Percentiles rank a stretch among this genome's conserved stretches.
Conservation (phyloP, 306 rosid species). For the Acacia confusa region DNA sequence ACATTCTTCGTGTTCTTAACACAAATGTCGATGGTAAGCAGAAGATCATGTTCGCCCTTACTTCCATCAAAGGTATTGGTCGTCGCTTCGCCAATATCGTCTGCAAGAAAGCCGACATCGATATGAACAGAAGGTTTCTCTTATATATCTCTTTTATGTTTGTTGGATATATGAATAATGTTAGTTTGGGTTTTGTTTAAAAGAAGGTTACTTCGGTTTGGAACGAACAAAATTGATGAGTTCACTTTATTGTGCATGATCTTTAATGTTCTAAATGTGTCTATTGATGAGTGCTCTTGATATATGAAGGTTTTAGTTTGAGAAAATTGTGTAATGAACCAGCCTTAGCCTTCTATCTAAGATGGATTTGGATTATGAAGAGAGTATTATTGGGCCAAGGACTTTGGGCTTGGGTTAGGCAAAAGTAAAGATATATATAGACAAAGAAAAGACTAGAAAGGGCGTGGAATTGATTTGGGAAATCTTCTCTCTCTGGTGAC, state of each 20-base stretch:
- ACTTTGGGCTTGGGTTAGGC: no score
- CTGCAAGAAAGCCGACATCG: slow-evolving; percentile 32
- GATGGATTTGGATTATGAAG: no score
- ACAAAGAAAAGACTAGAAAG: no score
- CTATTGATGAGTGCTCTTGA: not conserved
- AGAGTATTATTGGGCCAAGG: no score
- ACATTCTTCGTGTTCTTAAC: slow-evolving; percentile 21
- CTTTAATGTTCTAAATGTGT: not conserved
- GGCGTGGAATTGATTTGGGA: no score
- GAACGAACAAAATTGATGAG: not conserved
- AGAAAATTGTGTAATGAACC: not conserved
- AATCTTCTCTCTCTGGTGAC: no score
- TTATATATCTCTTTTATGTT: not conserved
- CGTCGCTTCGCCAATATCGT: slow-evolving; percentile 32
- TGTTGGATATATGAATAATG: not conserved
- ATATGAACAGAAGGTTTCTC: slow-evolving; percentile 16
- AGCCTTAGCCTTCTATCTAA: no score
- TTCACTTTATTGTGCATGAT: not conserved
- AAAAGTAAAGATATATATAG: no score
- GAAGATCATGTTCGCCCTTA: slow-evolving; percentile 20
- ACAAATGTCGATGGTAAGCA: slow-evolving; percentile 14
- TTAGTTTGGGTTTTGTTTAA: not conserved
- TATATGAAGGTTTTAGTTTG: not conserved
- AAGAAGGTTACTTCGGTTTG: not conserved
- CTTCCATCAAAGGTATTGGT: slow-evolving; percentile 21